phyloP scores from a whole-genome alignment of 352 stramenopile species.

The Halophytophthora polymorphica region DNA sequence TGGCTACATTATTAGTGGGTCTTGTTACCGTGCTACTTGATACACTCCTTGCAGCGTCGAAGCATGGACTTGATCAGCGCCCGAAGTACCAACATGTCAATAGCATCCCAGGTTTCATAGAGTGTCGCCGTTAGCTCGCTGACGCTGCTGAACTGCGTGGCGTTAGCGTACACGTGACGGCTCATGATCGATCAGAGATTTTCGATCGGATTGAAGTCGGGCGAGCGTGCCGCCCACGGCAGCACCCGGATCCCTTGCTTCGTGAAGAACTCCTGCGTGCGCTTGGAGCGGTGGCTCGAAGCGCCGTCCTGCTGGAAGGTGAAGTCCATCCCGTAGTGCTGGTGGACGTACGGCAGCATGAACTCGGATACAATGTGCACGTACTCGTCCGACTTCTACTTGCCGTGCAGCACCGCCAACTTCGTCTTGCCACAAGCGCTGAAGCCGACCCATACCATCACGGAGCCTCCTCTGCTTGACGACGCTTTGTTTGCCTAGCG shows the following conservation, averaged over 20 bases:
- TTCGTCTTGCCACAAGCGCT: slow-evolving; percentile 4
- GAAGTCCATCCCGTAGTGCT: slow-evolving; percentile 18
- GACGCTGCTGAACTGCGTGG: slow-evolving; percentile 8
- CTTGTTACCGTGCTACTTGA: slow-evolving; percentile 16
- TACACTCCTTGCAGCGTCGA: slow-evolving; percentile 9
- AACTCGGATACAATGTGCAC: slow-evolving; percentile 23
- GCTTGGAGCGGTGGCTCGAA: slow-evolving; percentile 11
- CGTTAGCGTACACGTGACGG: slow-evolving; percentile 15
- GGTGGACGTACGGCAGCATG: slow-evolving; percentile 21
- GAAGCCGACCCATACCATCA: slow-evolving; percentile 27
- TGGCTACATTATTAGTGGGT: slow-evolving; percentile 18
- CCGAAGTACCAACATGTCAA: not conserved
- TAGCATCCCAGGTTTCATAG: slow-evolving; percentile 2
- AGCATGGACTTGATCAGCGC: slow-evolving; percentile 12
- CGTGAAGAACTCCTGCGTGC: slow-evolving; percentile 15
- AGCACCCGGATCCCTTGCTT: slow-evolving; percentile 13
- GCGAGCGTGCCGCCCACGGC: slow-evolving; percentile 20
- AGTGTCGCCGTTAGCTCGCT: slow-evolving; percentile 2
- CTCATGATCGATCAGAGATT: slow-evolving; percentile 22
- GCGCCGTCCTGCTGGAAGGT: slow-evolving; percentile 31
- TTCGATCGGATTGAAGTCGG: slow-evolving; percentile 27
- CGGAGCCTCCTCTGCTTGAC: slow-evolving; percentile 15
- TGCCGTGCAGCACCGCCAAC: slow-evolving; percentile 13
- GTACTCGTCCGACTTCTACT: slow-evolving; percentile 23
- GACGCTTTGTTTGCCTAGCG: slow-evolving; percentile 3